Conservation (phyloP, 768 basidiomycete species). For the Suillus discolor region DNA sequence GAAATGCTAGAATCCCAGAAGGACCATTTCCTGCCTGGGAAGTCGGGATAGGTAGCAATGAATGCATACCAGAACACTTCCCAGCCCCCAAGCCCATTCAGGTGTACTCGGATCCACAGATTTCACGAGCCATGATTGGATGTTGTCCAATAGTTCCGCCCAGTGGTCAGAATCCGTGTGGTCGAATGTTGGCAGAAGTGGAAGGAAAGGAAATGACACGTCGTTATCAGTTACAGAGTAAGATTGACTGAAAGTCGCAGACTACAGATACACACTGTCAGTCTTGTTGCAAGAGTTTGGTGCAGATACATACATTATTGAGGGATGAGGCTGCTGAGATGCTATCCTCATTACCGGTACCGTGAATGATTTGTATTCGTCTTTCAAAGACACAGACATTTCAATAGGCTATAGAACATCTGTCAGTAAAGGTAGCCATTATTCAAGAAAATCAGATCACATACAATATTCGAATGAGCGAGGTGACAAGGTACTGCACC, state of each 20-base stretch:
- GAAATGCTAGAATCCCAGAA: slow-evolving; percentile 2
- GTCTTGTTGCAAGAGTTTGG: not conserved
- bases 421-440: not conserved
- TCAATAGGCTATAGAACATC: not conserved
- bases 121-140: slow-evolving; percentile 7
- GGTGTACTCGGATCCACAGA: not conserved
- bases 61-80: slow-evolving; percentile 8
- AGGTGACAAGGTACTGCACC: not conserved
- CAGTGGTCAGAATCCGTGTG: slow-evolving; percentile 9
- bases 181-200: slow-evolving; percentile 4
- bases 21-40: slow-evolving; percentile 2
- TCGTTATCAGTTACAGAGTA: not conserved
- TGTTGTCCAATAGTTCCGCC: not conserved
- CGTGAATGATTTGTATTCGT: not conserved
- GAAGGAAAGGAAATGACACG: slow-evolving; percentile 4
- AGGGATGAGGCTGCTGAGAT: not conserved
- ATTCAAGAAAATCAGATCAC: not conserved
- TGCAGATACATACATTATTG: slow-evolving; percentile 3
- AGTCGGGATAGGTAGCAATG: not conserved
- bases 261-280: not conserved
- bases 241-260: not conserved
- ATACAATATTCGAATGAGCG: not conserved
- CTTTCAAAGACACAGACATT: not conserved
- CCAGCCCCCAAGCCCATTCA: slow-evolving; percentile 7
- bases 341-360: not conserved